Evolutionary conservation across 1,139 yeast species (phyloP).

Genomic region (Dujonia santamariae): DNA sequence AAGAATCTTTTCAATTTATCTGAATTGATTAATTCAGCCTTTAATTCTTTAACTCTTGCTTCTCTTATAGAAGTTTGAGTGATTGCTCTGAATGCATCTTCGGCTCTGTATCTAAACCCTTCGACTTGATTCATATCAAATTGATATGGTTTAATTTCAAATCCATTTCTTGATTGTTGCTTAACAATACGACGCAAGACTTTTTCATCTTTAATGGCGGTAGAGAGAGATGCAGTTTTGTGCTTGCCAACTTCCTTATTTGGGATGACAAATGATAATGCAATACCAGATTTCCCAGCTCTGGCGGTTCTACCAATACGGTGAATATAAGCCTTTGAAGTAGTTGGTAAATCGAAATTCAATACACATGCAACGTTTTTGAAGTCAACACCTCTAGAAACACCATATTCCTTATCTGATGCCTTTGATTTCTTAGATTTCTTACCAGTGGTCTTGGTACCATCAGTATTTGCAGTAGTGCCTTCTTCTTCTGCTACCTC

Average conservation of each 20-base stretch:
- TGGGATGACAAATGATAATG: constrained; percentile 89
- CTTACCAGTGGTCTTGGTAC: constrained; percentile 14
- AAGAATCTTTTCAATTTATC: constrained; percentile 92
- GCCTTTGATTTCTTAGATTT: constrained; percentile 24
- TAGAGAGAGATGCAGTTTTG: constrained; percentile 67
- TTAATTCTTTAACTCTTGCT: constrained; percentile 88
- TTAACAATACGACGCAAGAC: constrained; percentile 72
- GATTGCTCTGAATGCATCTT: constrained; percentile 95
- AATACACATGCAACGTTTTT: constrained; percentile 94
- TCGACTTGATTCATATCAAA: constrained; percentile 93
- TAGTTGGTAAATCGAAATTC: constrained; percentile 90
- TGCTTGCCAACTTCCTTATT: constrained; percentile 84
- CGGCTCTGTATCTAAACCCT: constrained; percentile 94
- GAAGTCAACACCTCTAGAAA: constrained; percentile 96
- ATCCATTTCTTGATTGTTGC: constrained; percentile 73
- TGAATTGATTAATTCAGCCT: constrained; percentile 80
- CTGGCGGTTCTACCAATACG: constrained; percentile 98
- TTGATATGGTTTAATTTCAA: constrained; percentile 76
- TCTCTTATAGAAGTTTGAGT: constrained; percentile 88
- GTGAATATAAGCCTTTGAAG: constrained; percentile 88
- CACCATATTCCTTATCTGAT: constrained; percentile 82
- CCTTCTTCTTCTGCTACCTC: constrained; percentile 12
- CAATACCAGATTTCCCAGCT: constrained; percentile 94
- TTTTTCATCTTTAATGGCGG: constrained; percentile 84
- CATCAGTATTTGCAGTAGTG: constrained; percentile 4